These are phyloP conservation scores for Solanum megistacrolobum DNA, from an alignment of 257 asterid genomes.

Conservation along the genomic window DNA sequence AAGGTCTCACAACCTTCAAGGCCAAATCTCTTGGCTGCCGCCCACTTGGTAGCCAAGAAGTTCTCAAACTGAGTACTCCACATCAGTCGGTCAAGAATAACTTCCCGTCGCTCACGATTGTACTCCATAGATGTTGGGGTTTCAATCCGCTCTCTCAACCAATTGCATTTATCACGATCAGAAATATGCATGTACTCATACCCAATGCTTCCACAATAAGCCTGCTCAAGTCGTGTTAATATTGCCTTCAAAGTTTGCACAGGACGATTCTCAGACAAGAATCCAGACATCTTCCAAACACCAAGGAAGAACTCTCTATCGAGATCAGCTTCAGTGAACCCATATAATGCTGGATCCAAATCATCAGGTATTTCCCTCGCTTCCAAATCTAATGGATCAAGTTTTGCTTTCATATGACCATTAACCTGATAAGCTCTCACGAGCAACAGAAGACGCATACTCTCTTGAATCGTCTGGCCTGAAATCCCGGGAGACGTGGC, in stretches of 20 bases:
- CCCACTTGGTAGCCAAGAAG: slow-evolving; percentile 26
- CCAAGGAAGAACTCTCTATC: slow-evolving; percentile 28
- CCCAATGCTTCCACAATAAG: slow-evolving; percentile 25
- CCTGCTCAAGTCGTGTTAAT: slow-evolving; percentile 20
- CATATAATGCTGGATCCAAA: slow-evolving; percentile 20
- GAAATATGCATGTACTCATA: slow-evolving; percentile 28
- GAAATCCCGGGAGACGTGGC: slow-evolving; percentile 23
- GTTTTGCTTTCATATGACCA: slow-evolving; percentile 29
- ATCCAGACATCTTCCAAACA: slow-evolving; percentile 23
- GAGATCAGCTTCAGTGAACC: slow-evolving; percentile 24
- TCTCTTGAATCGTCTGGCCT: slow-evolving; percentile 28
- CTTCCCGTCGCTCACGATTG: slow-evolving; percentile 21
- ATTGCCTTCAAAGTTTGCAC: slow-evolving; percentile 23
- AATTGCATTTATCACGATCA: slow-evolving; percentile 21
- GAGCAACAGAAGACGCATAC: slow-evolving; percentile 22
- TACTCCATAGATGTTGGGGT: slow-evolving; percentile 16
- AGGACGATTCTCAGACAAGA: slow-evolving; percentile 27
- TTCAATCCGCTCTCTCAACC: slow-evolving; percentile 25
- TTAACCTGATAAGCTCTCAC: slow-evolving; percentile 24
- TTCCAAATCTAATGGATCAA: slow-evolving; percentile 21
- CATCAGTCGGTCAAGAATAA: slow-evolving; percentile 19
- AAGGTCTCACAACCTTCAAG: slow-evolving; percentile 27
- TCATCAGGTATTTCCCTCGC: slow-evolving; percentile 18
- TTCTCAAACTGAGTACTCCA: slow-evolving; percentile 27
- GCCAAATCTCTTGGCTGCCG: slow-evolving; percentile 26